Base-by-base conservation (phyloP, 2,329 filamentous ascomycete genomes). In the Plenodomus biglobosus region DNA sequence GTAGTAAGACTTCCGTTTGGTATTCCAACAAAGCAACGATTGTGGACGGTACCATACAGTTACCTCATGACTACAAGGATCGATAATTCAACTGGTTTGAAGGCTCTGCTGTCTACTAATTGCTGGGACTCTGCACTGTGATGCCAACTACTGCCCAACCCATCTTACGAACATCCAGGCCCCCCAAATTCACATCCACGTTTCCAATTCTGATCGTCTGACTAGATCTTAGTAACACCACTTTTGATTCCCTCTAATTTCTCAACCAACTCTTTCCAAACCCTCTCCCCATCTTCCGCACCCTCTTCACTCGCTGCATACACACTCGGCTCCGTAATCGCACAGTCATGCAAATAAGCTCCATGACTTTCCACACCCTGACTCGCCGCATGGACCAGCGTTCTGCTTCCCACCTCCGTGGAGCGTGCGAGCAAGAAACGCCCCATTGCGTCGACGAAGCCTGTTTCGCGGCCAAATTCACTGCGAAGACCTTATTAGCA, bases 351-450 rank as follows among this genome's bases (percentile, higher is more conserved):
- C 38, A 76, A 42, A 49, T 75, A 78, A 53, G 72, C 58, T 0
- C 75, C 75, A 55, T 77, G 73, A 1, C 58, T 68, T 49, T 73
- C 69, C 3, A 53, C 45, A 0, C 73, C 74, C 16, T 53, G 56
- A 6, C 58, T 42, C 3, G 65, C 74, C 0, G 70, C 73, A 51
- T 72, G 59, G 1, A 75, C 73, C n/a, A 77, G 58, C 1, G 68
- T 76, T 18, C 75, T 53, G 8, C 62, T 64, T 0, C 76, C 75
- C 1, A 71, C 68, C 48, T 76, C 74, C 0, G 71, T 74, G 1
- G 62, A 68, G 1, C 74, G 57, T 3, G 68, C 73, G 13, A 71
- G 49, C 3, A 67, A 15, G 10, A 58, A 42, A 7, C 57, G 52
- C n/a, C 61, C 6, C 7, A 68, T 24, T 0, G 13, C 40, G 1